Percentiles rank a stretch among this genome's conserved stretches.
These are phyloP conservation scores for Ustilago shanxiensis DNA, from an alignment of 1,284 basidiomycete species.

Conservation along the genomic window DNA sequence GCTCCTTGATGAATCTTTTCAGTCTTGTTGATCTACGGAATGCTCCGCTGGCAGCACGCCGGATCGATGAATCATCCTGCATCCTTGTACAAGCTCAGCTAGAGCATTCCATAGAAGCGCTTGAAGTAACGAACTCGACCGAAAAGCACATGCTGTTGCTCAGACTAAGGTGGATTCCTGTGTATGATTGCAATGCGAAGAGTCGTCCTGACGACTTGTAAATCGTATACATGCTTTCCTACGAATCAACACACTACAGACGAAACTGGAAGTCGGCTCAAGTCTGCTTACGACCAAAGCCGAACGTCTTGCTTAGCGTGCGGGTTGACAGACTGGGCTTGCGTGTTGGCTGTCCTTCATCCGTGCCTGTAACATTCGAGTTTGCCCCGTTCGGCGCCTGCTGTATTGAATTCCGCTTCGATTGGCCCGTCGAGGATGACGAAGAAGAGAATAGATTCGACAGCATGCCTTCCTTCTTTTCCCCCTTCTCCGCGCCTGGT, in stretches of 20 bases:
- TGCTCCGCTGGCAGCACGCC: neutral
- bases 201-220: neutral
- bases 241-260: neutral
- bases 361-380: constrained; percentile 11
- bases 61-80: constrained; percentile 7
- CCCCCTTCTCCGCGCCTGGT: constrained; percentile 25
- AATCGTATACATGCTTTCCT: neutral
- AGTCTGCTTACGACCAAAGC: constrained; percentile 44
- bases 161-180: neutral
- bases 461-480: constrained; percentile 44
- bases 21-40: neutral
- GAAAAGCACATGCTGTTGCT: neutral
- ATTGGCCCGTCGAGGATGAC: constrained; percentile 21
- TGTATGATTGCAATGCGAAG: neutral
- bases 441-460: constrained; percentile 39
- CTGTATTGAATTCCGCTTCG: constrained; percentile 42
- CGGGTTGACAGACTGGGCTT: constrained; percentile 43
- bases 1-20: too few species aligned
- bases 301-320: constrained; percentile 50
- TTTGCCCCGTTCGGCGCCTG: constrained; percentile 11
- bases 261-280: neutral
- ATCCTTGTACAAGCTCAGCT: constrained; percentile 8
- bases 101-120: too few species aligned
- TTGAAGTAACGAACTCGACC: neutral
- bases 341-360: constrained; percentile 26